Evolutionary conservation across 257 asterid species (phyloP), one percentile per base, ranked within the genome.

Genomic region (Ilex asprella): DNA sequence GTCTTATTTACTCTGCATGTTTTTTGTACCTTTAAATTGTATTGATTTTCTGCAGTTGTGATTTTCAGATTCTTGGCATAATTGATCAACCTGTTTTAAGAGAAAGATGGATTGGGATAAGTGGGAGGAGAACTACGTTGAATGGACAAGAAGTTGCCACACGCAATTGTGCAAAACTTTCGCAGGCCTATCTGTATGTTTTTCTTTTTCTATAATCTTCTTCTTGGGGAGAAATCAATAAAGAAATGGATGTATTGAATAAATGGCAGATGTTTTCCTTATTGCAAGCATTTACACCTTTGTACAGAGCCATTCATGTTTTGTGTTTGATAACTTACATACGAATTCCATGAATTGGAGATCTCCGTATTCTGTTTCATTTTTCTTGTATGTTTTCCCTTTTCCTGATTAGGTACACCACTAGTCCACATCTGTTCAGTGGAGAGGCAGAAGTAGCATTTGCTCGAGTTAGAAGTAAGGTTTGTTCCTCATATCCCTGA

Each of bases 401-500:
- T 41, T 51, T 68, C 54, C 55, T 46, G 15, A 7, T 44, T 56
- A 93, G 97, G 78, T 93, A 93, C 82, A 89, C 99, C n/a, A 93
- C 99, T 66, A 89, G 99, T 79, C 99, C 99, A 21, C 99, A 93
- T 84, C 81, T 93, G 71, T 93, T 93, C 71, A 73, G 74, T 39
- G 94, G 85, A 50, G 94, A 84, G 21, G 96, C 96, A 30, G 97
- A 81, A 76, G 79, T 78, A 67, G 99, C 99, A 35, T 93, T 87
- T 16, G 70, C 90, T 75, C 86, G 95, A 63, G 94, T 89, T 69
- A 87, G 94, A 70, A 72, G 68, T 66, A 84, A 93, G 99, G 99
- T 87, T 63, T 30, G 65, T 59, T 41, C 47, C 7, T 11, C 27
- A 35, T 5, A 35, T 35, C 7, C 41, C 41, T 35, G 41, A 35